Conservation (phyloP, 2,329 filamentous ascomycete species). For the Colletotrichum sp. region DNA sequence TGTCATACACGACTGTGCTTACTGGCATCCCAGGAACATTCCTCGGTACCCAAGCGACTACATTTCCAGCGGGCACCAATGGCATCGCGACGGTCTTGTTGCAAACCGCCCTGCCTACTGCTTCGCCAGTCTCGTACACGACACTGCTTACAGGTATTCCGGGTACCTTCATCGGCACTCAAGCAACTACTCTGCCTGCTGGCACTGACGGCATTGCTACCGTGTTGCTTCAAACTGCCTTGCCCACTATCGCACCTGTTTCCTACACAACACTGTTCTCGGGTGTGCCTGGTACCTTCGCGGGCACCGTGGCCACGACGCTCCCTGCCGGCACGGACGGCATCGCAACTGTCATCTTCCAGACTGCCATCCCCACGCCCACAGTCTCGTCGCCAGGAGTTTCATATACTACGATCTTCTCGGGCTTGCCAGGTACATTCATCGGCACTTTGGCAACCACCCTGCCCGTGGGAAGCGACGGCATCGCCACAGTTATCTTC, state of each 20-base stretch:
- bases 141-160: not conserved
- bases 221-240: not conserved
- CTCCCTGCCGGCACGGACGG: not conserved
- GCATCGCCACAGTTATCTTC: not conserved
- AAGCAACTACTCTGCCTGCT: not conserved
- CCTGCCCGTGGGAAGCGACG: not conserved
- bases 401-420: too few relatives aligned
- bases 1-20: not conserved
- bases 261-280: not conserved
- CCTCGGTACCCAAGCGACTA: not conserved
- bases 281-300: not conserved
- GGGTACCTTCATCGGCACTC: not conserved
- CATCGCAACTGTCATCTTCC: not conserved
- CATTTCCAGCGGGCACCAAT: not conserved
- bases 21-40: not conserved
- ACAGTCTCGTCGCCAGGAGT: not conserved
- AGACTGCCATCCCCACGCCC: not conserved
- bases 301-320: not conserved
- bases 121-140: not conserved
- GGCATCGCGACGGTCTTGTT: too few relatives aligned
- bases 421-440: too few relatives aligned
- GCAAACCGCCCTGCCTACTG: too few relatives aligned
- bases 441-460: too few relatives aligned
- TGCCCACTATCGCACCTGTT: not conserved
- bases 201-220: not conserved